phyloP scores from a whole-genome alignment of 176 grass and related monocot species.

The Avena eriantha region DNA sequence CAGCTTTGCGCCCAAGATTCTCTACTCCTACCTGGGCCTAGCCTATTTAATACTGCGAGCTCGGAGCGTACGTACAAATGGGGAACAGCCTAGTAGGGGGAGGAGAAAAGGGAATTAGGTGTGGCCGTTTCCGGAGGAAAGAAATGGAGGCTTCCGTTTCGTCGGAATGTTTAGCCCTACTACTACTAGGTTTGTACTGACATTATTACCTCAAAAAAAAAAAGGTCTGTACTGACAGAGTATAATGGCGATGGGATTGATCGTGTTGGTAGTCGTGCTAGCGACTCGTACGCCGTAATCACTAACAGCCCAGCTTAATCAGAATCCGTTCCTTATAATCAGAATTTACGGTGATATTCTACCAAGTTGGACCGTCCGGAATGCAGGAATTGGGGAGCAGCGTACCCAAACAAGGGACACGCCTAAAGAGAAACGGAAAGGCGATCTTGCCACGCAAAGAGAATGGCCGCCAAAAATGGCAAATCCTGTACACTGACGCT shows the following conservation, averaged over 20 bases:
- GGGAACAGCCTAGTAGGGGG: neutral
- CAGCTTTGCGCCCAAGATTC: conserved; percentile 22
- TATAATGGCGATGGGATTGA: conserved; percentile 19
- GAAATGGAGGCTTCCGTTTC: conserved; percentile 16
- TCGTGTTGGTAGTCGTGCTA: conserved; percentile 16
- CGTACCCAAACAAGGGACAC: no score
- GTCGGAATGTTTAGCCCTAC: neutral
- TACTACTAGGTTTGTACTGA: neutral
- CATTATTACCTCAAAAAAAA: neutral
- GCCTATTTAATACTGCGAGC: conserved; percentile 39
- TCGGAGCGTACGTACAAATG: neutral
- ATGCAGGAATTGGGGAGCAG: no score
- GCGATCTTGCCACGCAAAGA: conserved; percentile 4
- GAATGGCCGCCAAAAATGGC: conserved; percentile 10
- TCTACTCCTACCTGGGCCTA: conserved; percentile 1
- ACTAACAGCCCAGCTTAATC: neutral
- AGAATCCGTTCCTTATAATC: neutral
- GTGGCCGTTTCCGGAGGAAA: conserved; percentile 18
- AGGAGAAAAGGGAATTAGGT: neutral
- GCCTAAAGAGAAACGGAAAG: neutral
- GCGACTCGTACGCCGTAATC: neutral
- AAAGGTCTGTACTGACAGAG: neutral
- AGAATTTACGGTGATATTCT: neutral
- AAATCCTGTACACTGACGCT: conserved; percentile 34
- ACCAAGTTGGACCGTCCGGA: no score